phyloP scores from a whole-genome alignment of 371 early-diverging fungal genomes.

The Rhizopus microsporus region DNA sequence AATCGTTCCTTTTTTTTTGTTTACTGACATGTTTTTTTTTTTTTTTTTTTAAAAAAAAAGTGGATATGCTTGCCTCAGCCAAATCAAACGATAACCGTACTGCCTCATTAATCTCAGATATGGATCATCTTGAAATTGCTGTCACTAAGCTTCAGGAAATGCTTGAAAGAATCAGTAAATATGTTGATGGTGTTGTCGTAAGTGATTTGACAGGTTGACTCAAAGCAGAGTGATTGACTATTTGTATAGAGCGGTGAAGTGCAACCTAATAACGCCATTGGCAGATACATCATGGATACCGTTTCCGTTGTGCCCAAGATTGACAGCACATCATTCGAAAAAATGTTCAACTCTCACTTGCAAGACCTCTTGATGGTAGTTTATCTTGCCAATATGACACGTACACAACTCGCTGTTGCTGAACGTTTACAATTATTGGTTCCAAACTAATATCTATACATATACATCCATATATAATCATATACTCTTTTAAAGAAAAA shows the following conservation, averaged over 20 bases:
- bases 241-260: conserved; percentile 53
- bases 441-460: conserved; percentile 32
- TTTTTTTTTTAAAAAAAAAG: conserved; percentile 32
- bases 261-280: conserved; percentile 79
- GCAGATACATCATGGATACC: conserved; percentile 92
- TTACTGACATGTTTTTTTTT: conserved; percentile 3
- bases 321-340: conserved; percentile 82
- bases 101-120: conserved; percentile 76
- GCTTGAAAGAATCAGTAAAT: conserved; percentile 82
- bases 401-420: conserved; percentile 91
- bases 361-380: conserved; percentile 95
- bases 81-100: conserved; percentile 59
- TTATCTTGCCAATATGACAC: conserved; percentile 92
- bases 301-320: conserved; percentile 89
- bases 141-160: conserved; percentile 78
- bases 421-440: conserved; percentile 84
- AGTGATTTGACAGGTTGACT: conserved; percentile 27
- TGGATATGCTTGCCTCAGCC: conserved; percentile 79
- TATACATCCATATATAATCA: conserved; percentile 7
- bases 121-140: conserved; percentile 87
- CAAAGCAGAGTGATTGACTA: neutral
- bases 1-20: neutral
- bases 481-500: too few species aligned
- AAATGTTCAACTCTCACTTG: conserved; percentile 89
- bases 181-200: conserved; percentile 81